These are phyloP conservation scores for Fusarium redolens DNA, from an alignment of 2,329 filamentous ascomycete species.

Conservation along the genomic window DNA sequence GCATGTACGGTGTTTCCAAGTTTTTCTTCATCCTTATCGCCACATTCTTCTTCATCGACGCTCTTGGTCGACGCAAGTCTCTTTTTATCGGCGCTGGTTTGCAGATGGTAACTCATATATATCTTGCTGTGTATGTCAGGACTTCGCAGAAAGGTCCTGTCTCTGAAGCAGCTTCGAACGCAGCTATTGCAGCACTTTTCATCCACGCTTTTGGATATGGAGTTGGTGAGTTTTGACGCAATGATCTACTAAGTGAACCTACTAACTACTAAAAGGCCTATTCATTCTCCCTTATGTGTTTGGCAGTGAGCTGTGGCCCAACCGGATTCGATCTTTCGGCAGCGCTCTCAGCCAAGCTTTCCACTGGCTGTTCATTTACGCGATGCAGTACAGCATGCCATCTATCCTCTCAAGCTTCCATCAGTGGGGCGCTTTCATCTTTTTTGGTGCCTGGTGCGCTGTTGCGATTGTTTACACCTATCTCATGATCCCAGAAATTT, in stretches of 20 bases:
- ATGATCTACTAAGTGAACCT: background rate
- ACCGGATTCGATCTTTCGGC: background rate
- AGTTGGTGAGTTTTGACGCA: background rate
- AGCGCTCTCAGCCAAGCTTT: background rate
- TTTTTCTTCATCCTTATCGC: background rate
- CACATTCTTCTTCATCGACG: background rate
- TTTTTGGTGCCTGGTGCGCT: background rate
- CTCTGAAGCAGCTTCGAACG: background rate
- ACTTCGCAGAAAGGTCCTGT: background rate
- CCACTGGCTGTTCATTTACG: background rate
- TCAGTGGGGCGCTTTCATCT: background rate
- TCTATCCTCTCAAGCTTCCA: background rate
- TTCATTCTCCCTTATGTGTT: background rate
- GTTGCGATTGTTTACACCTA: background rate
- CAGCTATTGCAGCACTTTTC: background rate
- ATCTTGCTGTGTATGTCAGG: background rate
- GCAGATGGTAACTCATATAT: background rate
- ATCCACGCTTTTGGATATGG: background rate
- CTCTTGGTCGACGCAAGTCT: background rate
- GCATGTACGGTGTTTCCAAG: background rate
- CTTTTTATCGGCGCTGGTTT: background rate
- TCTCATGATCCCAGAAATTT: background rate
- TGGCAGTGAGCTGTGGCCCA: background rate
- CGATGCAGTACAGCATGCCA: background rate
- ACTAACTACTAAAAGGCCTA: background rate